These are phyloP conservation scores for Fraxinus nigra DNA, from an alignment of 305 asterid genomes.

Conservation along the genomic window DNA sequence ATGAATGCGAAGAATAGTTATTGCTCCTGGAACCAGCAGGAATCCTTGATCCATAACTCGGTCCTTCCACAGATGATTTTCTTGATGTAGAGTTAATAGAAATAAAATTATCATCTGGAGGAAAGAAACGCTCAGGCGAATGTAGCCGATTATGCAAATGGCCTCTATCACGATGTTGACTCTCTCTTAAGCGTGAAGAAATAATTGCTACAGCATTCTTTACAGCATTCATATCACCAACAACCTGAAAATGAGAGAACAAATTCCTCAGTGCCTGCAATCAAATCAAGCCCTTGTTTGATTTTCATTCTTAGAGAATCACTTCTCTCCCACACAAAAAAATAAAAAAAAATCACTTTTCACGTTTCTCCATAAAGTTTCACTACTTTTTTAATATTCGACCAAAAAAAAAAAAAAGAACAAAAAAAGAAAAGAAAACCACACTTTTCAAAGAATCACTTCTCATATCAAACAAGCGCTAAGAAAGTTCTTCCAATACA, in stretches of 20 bases:
- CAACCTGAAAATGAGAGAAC: slow-evolving; percentile 49
- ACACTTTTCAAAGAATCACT: background rate
- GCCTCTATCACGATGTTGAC: slow-evolving; percentile 93
- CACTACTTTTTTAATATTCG: background rate
- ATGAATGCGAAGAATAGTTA: slow-evolving; percentile 54
- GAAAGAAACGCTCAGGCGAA: slow-evolving; percentile 69
- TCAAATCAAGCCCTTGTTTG: background rate
- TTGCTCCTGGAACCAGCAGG: slow-evolving; percentile 54
- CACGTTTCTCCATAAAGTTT: background rate
- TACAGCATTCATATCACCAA: slow-evolving; percentile 76
- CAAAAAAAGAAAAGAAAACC: no score
- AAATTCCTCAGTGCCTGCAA: slow-evolving; percentile 12
- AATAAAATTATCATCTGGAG: slow-evolving; percentile 67
- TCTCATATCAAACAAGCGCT: background rate
- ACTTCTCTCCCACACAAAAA: background rate
- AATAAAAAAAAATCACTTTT: background rate
- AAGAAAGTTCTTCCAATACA: background rate
- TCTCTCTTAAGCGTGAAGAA: slow-evolving; percentile 87
- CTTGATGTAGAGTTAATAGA: slow-evolving; percentile 35
- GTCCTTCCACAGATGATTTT: slow-evolving; percentile 57
- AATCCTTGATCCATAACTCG: slow-evolving; percentile 60
- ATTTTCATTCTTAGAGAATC: background rate
- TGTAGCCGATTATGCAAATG: slow-evolving; percentile 56
- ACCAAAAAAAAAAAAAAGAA: background rate
- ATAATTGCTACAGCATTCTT: slow-evolving; percentile 69